Evolutionary conservation across 2,329 filamentous ascomycete species (phyloP).

Genomic region (Chaetomium globosum): DNA sequence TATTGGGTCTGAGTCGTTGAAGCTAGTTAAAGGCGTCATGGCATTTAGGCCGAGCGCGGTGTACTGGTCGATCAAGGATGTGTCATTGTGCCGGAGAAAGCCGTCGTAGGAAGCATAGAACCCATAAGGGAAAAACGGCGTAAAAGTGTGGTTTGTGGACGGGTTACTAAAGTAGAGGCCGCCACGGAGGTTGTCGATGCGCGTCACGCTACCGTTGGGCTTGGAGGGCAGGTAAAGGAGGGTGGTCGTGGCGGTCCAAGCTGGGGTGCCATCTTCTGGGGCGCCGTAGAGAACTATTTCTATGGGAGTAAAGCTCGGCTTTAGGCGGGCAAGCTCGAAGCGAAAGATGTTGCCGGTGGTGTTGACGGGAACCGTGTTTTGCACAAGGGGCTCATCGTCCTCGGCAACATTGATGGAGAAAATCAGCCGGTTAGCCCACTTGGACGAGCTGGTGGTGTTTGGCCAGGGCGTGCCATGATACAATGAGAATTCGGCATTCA

Average conservation of each 20-base stretch:
- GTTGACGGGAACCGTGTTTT: slow-evolving; percentile 43
- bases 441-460: slow-evolving; percentile 32
- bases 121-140: slow-evolving; percentile 50
- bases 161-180: slow-evolving; percentile 47
- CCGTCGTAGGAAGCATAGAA: slow-evolving; percentile 50
- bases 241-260: slow-evolving; percentile 44
- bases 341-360: slow-evolving; percentile 43
- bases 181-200: slow-evolving; percentile 51
- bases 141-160: slow-evolving; percentile 43
- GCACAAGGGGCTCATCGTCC: slow-evolving; percentile 41
- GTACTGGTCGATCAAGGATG: slow-evolving; percentile 43
- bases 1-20: slow-evolving; percentile 43
- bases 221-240: slow-evolving; percentile 51
- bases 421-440: slow-evolving; percentile 35
- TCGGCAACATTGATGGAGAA: slow-evolving; percentile 46
- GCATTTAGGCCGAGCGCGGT: slow-evolving; percentile 48
- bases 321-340: slow-evolving; percentile 45
- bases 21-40: slow-evolving; percentile 49
- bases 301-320: slow-evolving; percentile 45
- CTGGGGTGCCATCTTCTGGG: slow-evolving; percentile 39
- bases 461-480: slow-evolving; percentile 47
- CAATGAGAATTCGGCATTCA: slow-evolving; percentile 48
- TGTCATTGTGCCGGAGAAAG: slow-evolving; percentile 48
- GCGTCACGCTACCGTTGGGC: slow-evolving; percentile 47
- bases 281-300: slow-evolving; percentile 45